phyloP scores from a whole-genome alignment of 495 filamentous ascomycete species.

The Penicillium diatomitis region DNA sequence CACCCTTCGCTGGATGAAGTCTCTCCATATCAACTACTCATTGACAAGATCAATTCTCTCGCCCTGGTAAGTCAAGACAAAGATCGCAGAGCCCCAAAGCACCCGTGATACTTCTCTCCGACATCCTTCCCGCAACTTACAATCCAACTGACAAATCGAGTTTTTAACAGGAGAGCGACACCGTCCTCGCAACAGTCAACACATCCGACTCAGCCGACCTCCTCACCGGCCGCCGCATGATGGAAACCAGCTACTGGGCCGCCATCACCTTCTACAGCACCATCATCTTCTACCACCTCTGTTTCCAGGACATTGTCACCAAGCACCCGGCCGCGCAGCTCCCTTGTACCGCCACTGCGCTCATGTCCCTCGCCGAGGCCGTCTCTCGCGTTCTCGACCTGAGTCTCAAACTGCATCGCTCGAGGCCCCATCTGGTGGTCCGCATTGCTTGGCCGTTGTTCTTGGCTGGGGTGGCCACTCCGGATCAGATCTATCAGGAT shows the following conservation, averaged over 20 bases:
- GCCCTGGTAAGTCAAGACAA: slow-evolving; percentile 11
- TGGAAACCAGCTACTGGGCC: slow-evolving; percentile 26
- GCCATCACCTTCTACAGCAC: slow-evolving; percentile 23
- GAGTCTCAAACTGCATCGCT: slow-evolving; percentile 21
- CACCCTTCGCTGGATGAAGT: neutral
- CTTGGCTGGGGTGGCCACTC: slow-evolving; percentile 24
- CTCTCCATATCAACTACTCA: slow-evolving; percentile 8
- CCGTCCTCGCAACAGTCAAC: slow-evolving; percentile 15
- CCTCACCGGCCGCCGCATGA: slow-evolving; percentile 14
- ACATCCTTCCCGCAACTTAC: neutral
- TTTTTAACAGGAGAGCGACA: slow-evolving; percentile 23
- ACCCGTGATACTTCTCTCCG: neutral
- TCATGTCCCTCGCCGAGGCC: slow-evolving; percentile 13
- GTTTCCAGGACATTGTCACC: slow-evolving; percentile 13
- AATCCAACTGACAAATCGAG: too few species aligned
- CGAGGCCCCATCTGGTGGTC: slow-evolving; percentile 18
- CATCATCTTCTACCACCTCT: slow-evolving; percentile 22
- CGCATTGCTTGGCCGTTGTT: slow-evolving; percentile 26
- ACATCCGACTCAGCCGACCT: slow-evolving; percentile 14
- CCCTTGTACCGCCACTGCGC: neutral
- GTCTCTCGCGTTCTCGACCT: slow-evolving; percentile 21
- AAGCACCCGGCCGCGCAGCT: neutral
- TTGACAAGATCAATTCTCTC: slow-evolving; percentile 14
- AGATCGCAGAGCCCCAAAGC: neutral
- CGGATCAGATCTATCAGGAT: slow-evolving; percentile 23